A percentile compares a stretch with the other conserved stretches of the same genome.
Conservation (phyloP, 2,329 filamentous ascomycete genomes). For the Alternaria sp. region DNA sequence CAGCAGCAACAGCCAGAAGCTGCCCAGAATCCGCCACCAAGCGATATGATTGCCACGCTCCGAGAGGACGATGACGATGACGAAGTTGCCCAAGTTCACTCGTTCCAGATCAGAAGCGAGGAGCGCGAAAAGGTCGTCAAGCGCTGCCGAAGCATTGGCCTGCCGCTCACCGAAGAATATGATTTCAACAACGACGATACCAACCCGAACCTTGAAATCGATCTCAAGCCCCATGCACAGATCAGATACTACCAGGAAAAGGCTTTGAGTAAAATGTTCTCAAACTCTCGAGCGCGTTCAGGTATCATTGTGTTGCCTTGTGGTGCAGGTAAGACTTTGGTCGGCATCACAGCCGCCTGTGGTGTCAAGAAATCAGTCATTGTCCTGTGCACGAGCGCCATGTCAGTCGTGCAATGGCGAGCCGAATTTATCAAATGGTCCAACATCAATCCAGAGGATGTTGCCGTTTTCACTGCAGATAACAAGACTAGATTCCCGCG, state of each 20-base stretch:
- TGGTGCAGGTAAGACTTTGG: conserved; percentile 94
- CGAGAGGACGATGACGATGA: conserved; percentile 81
- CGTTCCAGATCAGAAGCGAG: conserved; percentile 86
- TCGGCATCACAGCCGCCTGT: conserved; percentile 97
- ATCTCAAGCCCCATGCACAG: conserved; percentile 85
- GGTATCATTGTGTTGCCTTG: conserved; percentile 97
- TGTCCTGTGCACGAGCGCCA: conserved; percentile 93
- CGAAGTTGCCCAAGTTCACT: conserved; percentile 85
- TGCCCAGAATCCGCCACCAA: conserved; percentile 45
- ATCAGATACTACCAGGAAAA: conserved; percentile 97
- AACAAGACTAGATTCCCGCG: conserved; percentile 86
- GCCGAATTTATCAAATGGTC: conserved; percentile 98
- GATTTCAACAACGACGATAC: conserved; percentile 91
- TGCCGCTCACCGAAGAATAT: conserved; percentile 94
- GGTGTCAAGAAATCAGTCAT: conserved; percentile 97
- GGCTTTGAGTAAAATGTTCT: conserved; percentile 98
- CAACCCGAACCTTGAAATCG: conserved; percentile 93
- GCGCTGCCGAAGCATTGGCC: conserved; percentile 84
- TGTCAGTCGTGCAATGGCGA: conserved; percentile 97
- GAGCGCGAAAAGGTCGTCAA: conserved; percentile 88
- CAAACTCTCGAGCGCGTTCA: conserved; percentile 95
- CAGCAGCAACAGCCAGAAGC: conserved; percentile 46
- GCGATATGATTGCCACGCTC: conserved; percentile 73
- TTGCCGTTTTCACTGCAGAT: conserved; percentile 93
- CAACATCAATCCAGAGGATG: conserved; percentile 93